Conservation (phyloP, 2,329 filamentous ascomycete genomes). For the Periconia sp. region DNA sequence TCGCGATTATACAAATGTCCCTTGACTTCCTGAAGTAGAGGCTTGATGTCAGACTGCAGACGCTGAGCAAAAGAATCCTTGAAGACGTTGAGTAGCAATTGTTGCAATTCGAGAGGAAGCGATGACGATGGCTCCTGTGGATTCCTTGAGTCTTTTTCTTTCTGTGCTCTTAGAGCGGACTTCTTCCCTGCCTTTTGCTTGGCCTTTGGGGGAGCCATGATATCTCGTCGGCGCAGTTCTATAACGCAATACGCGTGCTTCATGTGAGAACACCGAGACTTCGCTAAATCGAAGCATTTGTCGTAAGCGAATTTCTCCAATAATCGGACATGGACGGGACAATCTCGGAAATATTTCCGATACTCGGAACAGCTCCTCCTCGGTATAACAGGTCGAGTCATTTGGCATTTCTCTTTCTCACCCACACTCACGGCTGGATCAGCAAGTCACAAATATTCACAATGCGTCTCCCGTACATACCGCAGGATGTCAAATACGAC, state of each 20-base stretch:
- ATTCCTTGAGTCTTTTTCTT: constrained; percentile 14
- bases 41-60: constrained; percentile 54
- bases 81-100: constrained; percentile 77
- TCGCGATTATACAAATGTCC: constrained; percentile 84
- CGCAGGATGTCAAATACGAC: constrained; percentile 56
- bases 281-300: too few species aligned
- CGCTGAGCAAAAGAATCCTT: constrained; percentile 62
- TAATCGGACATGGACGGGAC: too few species aligned
- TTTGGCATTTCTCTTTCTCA: too few species aligned
- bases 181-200: constrained; percentile 14
- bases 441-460: constrained; percentile 3
- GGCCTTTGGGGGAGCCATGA: constrained; percentile 20
- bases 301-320: too few species aligned
- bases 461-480: constrained; percentile 63
- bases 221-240: too few species aligned
- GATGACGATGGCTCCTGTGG: constrained; percentile 14
- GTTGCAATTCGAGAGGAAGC: constrained; percentile 64
- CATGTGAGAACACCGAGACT: background rate
- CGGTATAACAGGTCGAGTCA: too few species aligned
- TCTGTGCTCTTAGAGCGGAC: constrained; percentile 3
- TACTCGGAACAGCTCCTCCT: background rate
- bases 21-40: constrained; percentile 81
- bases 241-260: too few species aligned
- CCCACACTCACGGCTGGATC: too few species aligned
- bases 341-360: constrained; percentile 12